Conservation (phyloP, 208 protist genomes). For the Herpetomonas tarakana region DNA sequence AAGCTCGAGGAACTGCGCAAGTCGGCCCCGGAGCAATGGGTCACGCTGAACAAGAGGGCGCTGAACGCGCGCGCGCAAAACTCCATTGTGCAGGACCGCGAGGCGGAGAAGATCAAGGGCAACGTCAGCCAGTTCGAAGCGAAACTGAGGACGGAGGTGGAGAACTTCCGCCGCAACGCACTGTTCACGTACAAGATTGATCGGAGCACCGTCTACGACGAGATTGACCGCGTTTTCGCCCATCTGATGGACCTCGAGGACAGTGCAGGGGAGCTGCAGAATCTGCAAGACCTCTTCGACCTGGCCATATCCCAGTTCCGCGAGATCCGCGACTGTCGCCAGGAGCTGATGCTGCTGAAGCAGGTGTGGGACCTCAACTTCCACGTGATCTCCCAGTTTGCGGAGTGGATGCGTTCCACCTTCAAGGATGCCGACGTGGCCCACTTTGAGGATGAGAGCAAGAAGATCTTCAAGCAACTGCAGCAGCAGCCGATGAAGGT, state of each 20-base stretch:
- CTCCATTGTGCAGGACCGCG: slow-evolving; percentile 90
- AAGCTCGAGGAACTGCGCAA: slow-evolving; percentile 91
- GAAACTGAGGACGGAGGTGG: slow-evolving; percentile 67
- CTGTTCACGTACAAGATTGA: slow-evolving; percentile 89
- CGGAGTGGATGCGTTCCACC: slow-evolving; percentile 92
- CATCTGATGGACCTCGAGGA: slow-evolving; percentile 86
- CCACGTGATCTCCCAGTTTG: slow-evolving; percentile 92
- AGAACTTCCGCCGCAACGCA: slow-evolving; percentile 72
- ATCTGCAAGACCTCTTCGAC: slow-evolving; percentile 95
- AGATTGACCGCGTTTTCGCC: slow-evolving; percentile 76
- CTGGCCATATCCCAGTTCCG: slow-evolving; percentile 91
- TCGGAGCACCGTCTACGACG: slow-evolving; percentile 71
- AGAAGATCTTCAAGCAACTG: slow-evolving; percentile 93
- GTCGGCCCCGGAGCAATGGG: slow-evolving; percentile 89
- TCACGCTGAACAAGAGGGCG: slow-evolving; percentile 90
- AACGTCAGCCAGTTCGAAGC: slow-evolving; percentile 75
- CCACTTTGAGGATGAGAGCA: slow-evolving; percentile 92
- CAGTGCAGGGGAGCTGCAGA: slow-evolving; percentile 85
- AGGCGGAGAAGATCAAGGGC: slow-evolving; percentile 93
- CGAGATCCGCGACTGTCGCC: slow-evolving; percentile 88
- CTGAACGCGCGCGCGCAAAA: slow-evolving; percentile 92
- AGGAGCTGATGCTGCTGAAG: slow-evolving; percentile 91
- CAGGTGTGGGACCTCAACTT: slow-evolving; percentile 94
- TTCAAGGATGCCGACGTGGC: slow-evolving; percentile 93
- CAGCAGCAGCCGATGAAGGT: slow-evolving; percentile 92